Base-by-base conservation (phyloP, 1,284 basidiomycete genomes). In the Xerocomus minutiporus region DNA sequence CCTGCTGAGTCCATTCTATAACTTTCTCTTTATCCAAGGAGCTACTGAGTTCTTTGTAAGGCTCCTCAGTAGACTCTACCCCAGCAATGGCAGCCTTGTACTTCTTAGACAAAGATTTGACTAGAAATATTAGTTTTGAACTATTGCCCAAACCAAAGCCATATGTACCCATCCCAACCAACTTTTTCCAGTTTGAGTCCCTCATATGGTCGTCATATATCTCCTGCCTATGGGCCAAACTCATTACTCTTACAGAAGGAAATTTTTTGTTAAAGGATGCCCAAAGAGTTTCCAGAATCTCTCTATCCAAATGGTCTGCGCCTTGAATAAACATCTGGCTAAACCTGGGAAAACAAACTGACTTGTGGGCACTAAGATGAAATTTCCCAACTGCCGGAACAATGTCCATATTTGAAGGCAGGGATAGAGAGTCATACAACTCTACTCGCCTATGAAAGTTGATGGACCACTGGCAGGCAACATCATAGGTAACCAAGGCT, bases 401-500 rank as follows among this genome's bases (percentile, higher is more conserved):
- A 15, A 35, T 35, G 1, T 32, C 9, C 8, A 32, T 1, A 11
- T 32, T 3, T 11, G 31, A 9, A 32, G 31, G 12, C 9, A 32
- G 4, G 31, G 8, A 2, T 4, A 32, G 31, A 32, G 31, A 13
- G 7, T n/a, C 34, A 4, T 35, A 15, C 4, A 5, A 34, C 8
- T 11, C 5, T 1, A 35, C 5, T 13, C 12, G 12, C 3, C 12
- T 35, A 1, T 35, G 13, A n/a, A 61, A 59, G 23, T 59, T 35
- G 4, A 43, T 52, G 7, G 23, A 9, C 48, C 51, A 61, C 31
- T 61, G 57, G 23, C 53, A 61, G 3, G 44, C 47, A 25, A 61
- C 46, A 44, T 59, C 59, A 51, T 61, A 61, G 5, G 58, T 53
- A 3, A 59, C 41, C 1, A 61, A 6, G 2, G 48, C 48, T 2